Base-by-base conservation (phyloP, 2,329 filamentous ascomycete genomes). In the Colletotrichum sublineola region DNA sequence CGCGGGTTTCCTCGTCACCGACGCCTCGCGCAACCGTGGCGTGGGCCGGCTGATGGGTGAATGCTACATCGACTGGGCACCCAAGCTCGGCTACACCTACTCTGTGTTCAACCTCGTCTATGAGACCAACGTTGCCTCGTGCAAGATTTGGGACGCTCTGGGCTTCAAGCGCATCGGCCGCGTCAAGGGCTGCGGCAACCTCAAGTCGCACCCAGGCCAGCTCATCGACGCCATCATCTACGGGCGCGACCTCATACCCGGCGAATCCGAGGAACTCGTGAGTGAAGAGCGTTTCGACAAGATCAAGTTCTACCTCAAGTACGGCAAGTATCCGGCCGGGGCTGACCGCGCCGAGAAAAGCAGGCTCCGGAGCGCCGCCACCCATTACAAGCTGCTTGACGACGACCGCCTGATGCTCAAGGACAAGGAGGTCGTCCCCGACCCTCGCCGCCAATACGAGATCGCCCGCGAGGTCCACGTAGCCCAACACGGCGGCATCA, bases 211-310 rank as follows among this genome's bases (percentile, higher is more conserved):
- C 75, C 92, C 91, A 11, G 90, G 88, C 74, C 88, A 91, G 75
- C 86, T 92, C 73, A 89, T 94, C 73, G 92, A 94, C 82, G 92
- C 91, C 78, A 93, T 94, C 80, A 93, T 94, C 74, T 94, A 93
- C 82, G 95, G 95, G 44, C 87, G 90, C 66, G 90, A 92, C 77
- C 84, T 90, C 73, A 80, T 80, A 57, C 86, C 84, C 74, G 83
- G 79, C 79, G 77, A 85, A 48, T 89, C 88, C 77, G 94, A 96
- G 80, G 94, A 96, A 81, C 92, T 94, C 80, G 92, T 96, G 78
- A 95, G 93, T 82, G 95, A 98, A 86, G 95, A 98, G 85, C 94
- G 96, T 77, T 98, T 98, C 86, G 96, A 98, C 86, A 98, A 98
- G 87, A 98, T 98, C 81, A 93, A 95, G 79, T 98, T 94, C 86